Conservation (phyloP, 352 stramenopile genomes). For the Pythium brachiatum region DNA sequence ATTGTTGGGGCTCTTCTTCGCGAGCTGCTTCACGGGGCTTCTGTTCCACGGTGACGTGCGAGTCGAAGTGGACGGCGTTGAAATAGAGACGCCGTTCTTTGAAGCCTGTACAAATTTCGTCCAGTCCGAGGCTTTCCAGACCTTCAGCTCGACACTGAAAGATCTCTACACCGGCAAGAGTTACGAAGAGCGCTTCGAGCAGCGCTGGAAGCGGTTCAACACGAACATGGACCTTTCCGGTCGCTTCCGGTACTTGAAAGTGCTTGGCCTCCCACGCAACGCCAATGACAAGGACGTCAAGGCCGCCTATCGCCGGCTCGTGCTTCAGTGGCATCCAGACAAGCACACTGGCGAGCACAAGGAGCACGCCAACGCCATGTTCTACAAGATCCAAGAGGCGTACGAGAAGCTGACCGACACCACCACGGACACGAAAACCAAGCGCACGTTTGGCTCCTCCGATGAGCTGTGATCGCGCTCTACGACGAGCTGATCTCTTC, state of each 20-base stretch:
- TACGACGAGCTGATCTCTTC: too few relatives aligned
- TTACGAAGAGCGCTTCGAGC: slow-evolving; percentile 17
- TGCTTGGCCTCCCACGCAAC: slow-evolving; percentile 12
- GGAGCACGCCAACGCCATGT: slow-evolving; percentile 17
- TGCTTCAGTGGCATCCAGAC: slow-evolving; percentile 30
- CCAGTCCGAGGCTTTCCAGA: slow-evolving; percentile 13
- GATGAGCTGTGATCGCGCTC: neutral
- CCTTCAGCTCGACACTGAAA: slow-evolving; percentile 6
- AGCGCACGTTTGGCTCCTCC: neutral
- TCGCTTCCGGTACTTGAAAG: slow-evolving; percentile 16
- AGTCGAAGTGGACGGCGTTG: slow-evolving; percentile 12
- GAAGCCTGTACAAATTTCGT: slow-evolving; percentile 16
- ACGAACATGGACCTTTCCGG: slow-evolving; percentile 23
- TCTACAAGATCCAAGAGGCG: slow-evolving; percentile 27
- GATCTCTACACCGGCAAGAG: slow-evolving; percentile 9
- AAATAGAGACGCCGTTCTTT: slow-evolving; percentile 6
- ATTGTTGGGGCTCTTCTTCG: neutral
- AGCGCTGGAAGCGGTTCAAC: slow-evolving; percentile 18
- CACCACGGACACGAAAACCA: slow-evolving; percentile 1
- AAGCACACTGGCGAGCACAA: slow-evolving; percentile 23
- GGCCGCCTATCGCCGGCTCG: slow-evolving; percentile 21
- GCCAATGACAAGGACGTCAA: slow-evolving; percentile 20
- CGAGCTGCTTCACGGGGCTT: neutral
- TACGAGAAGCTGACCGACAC: slow-evolving; percentile 25
- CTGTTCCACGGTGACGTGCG: slow-evolving; percentile 12